Percentiles rank a stretch among this genome's conserved stretches.
Conservation (phyloP, 2,329 filamentous ascomycete species). For the Pseudocercospora ulei region DNA sequence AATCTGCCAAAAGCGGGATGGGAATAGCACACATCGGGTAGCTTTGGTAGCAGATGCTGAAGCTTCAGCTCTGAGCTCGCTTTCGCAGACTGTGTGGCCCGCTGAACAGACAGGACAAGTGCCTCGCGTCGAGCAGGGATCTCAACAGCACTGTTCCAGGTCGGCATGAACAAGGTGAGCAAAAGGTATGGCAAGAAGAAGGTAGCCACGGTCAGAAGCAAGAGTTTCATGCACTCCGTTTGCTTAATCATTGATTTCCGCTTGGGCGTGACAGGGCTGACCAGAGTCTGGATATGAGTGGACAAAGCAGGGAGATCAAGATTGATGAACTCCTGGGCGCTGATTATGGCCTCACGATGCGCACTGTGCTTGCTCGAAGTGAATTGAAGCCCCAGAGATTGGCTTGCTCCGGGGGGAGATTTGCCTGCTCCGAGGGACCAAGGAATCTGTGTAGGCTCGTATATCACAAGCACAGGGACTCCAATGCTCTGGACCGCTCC, state of each 20-base stretch:
- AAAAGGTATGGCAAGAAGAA: constrained; percentile 5
- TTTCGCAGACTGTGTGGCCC: constrained; percentile 17
- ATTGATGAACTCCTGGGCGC: constrained; percentile 5
- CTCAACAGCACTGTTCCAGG: constrained; percentile 3
- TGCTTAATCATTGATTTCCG: not conserved
- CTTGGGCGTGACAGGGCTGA: not conserved
- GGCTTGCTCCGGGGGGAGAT: too few species aligned
- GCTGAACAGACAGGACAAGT: constrained; percentile 19
- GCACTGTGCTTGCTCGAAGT: not conserved
- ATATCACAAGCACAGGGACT: constrained; percentile 12
- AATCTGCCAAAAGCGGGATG: constrained; percentile 3
- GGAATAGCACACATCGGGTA: constrained; percentile 11
- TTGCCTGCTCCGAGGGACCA: too few species aligned
- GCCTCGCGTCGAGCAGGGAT: constrained; percentile 20
- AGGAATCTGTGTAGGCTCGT: constrained; percentile 1
- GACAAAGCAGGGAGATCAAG: constrained; percentile 3
- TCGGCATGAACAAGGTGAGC: not conserved
- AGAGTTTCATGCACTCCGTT: not conserved
- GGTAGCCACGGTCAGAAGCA: constrained; percentile 9
- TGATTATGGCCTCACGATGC: not conserved
- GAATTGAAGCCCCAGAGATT: too few species aligned
- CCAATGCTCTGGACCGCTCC: constrained; percentile 12
- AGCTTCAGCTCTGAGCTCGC: constrained; percentile 23
- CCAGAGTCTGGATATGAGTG: not conserved
- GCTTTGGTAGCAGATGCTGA: constrained; percentile 26